Percentiles rank a stretch among this genome's conserved stretches.
Conservation (phyloP, 2,329 filamentous ascomycete genomes). For the Cytospora piceicola region DNA sequence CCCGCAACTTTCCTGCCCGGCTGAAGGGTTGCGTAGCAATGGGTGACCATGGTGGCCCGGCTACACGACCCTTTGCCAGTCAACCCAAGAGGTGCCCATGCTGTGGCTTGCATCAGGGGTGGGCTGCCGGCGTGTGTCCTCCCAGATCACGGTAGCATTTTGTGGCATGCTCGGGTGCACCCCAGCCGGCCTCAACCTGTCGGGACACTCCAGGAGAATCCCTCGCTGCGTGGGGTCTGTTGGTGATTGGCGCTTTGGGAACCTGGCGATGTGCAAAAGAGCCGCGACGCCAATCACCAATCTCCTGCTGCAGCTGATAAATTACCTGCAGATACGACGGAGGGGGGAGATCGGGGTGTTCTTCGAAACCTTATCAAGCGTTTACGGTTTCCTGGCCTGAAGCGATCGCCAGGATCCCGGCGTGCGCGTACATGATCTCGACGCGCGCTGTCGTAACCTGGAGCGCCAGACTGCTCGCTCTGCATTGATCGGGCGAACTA, state of each 20-base stretch:
- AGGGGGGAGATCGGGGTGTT: conserved; percentile 15
- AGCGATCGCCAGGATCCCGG: conserved; percentile 14
- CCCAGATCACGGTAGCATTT: not conserved
- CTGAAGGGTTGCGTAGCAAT: conserved; percentile 10
- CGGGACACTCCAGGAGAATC: not conserved
- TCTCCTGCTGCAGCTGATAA: conserved; percentile 14
- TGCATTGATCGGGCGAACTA: not conserved
- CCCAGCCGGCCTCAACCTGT: conserved; percentile 1
- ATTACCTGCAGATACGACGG: conserved; percentile 22
- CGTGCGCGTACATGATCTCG: conserved; percentile 14
- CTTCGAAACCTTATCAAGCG: conserved; percentile 4
- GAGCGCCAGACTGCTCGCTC: not conserved
- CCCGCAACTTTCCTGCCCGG: conserved; percentile 12
- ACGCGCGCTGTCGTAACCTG: conserved; percentile 23
- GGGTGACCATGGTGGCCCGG: conserved; percentile 12
- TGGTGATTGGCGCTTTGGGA: not conserved
- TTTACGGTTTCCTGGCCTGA: conserved; percentile 1
- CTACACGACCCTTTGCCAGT: conserved; percentile 2
- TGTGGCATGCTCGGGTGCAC: not conserved
- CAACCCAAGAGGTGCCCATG: not conserved
- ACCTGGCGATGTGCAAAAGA: conserved; percentile 17
- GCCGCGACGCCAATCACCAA: conserved; percentile 20
- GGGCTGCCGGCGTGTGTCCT: conserved; percentile 2
- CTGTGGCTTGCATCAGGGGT: conserved; percentile 19
- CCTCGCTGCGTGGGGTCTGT: not conserved